A percentile compares a stretch with the other conserved stretches of the same genome.
These are phyloP conservation scores for Vaccinium vitisidaea DNA, from an alignment of 148 eudicot species.

Conservation along the genomic window DNA sequence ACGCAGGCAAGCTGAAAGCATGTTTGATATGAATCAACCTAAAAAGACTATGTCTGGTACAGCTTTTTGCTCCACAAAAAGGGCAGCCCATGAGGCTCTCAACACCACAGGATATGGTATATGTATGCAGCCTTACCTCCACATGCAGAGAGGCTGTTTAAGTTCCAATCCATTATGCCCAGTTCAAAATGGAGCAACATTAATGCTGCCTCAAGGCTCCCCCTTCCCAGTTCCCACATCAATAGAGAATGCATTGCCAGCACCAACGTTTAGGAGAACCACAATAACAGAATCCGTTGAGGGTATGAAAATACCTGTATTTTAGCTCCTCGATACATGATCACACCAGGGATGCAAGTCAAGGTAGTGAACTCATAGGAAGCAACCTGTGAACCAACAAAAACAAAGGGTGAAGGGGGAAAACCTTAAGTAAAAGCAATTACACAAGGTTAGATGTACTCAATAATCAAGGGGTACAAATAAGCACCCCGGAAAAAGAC, in stretches of 20 bases:
- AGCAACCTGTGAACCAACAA: constrained; percentile 68
- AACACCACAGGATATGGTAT: background rate
- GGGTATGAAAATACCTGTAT: constrained; percentile 60
- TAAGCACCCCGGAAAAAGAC: background rate
- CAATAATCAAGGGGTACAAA: background rate
- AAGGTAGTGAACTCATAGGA: constrained; percentile 94
- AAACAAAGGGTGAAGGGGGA: background rate
- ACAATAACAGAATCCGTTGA: background rate
- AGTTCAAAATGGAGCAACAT: background rate
- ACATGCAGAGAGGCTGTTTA: background rate
- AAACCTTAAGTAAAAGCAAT: background rate
- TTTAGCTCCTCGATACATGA: constrained; percentile 91
- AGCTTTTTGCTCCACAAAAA: background rate
- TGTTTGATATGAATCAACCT: background rate
- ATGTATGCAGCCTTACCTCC: background rate
- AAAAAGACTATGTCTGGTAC: background rate
- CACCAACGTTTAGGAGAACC: background rate
- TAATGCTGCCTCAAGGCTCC: background rate
- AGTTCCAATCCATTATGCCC: background rate
- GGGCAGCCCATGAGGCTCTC: background rate
- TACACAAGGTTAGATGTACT: background rate
- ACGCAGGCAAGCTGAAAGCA: background rate
- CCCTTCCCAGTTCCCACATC: background rate
- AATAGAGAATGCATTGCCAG: background rate
- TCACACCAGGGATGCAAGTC: constrained; percentile 99